Base-by-base conservation (phyloP, 1,139 yeast genomes). In the Pichia sp. region DNA sequence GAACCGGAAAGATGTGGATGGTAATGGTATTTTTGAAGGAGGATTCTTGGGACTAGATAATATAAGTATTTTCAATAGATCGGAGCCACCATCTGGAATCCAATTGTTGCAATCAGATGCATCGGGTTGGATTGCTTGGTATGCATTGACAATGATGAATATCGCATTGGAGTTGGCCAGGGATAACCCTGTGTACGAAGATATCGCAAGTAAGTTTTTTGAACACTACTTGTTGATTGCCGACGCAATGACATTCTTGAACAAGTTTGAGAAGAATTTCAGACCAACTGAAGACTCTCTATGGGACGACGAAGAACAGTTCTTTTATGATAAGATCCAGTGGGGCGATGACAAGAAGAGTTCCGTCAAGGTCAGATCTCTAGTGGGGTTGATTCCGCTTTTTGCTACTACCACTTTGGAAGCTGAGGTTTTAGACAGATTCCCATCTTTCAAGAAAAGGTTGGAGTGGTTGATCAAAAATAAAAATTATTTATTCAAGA, bases 71-170 rank as follows among this genome's bases (percentile, higher is more conserved):
- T 92, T 92, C 75, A 92, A 92, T 70, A 81, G 98, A 69, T 88
- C 96, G 2, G 98, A 92, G 73, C 96, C 96, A 1, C 98, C 98
- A 38, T 89, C 96, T 1, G 97, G 97, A 43, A 97, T 97, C 52
- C 81, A 79, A 49, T 77, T 92, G 62, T 96, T 91, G 70, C 98
- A 92, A 72, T 97, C 98, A 1, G 98, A 92, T 70, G 89, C 96
- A 33, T 92, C 98, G 7, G 97, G 97, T 46, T 92, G 98, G 98
- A 89, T 92, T 96, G 98, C 97, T 0, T 92, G 93, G 74, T 92
- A 85, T 73, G 83, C 89, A 43, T 75, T 92, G 63, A 95, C 89
- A 69, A 91, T 92, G 97, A 79, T 92, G 71, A 92, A 91, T 69
- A 92, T 92, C 68, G 95, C 98, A 0, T 78, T 92, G 63, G 98